Evolutionary conservation across 2,329 filamentous ascomycete genomes (phyloP).

Genomic region (Trichothecium sympodiale): DNA sequence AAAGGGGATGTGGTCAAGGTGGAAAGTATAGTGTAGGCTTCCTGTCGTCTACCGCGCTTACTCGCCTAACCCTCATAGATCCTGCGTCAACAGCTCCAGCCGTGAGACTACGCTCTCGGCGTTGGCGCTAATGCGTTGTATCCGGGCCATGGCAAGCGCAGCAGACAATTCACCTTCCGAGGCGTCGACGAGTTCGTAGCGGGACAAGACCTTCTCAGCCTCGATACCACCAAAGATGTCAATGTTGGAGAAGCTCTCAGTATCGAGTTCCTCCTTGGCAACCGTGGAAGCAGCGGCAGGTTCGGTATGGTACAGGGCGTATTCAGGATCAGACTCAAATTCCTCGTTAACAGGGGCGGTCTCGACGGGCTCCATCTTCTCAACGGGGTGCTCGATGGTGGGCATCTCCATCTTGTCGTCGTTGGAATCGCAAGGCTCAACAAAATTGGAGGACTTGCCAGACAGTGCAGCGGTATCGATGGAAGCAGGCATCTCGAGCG

Average conservation of each 20-base stretch:
- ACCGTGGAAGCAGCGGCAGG: conserved; percentile 12
- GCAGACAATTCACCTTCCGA: conserved; percentile 35
- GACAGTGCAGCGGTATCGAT: conserved; percentile 55
- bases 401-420: conserved; percentile 48
- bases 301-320: conserved; percentile 47
- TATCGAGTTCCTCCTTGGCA: conserved; percentile 24
- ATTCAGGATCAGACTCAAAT: conserved; percentile 52
- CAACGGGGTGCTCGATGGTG: conserved; percentile 36
- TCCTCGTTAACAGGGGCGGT: conserved; percentile 33
- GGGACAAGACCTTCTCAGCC: conserved; percentile 51
- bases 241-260: conserved; percentile 26
- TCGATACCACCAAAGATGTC: conserved; percentile 43
- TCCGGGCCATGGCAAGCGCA: conserved; percentile 33
- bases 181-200: conserved; percentile 53
- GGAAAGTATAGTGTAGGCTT: too few species aligned
- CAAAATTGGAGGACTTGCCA: conserved; percentile 54
- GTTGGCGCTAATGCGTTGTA: conserved; percentile 35
- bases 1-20: too few species aligned
- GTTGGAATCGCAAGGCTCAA: conserved; percentile 30
- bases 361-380: conserved; percentile 20
- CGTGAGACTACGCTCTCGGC: conserved; percentile 23
- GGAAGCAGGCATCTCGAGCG: conserved; percentile 50
- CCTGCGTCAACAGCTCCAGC: conserved; percentile 24
- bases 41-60: neutral
- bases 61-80: conserved; percentile 11